Percentiles rank a stretch among this genome's conserved stretches.
Conservation (phyloP, 495 filamentous ascomycete species). For the Aspergillus heteromorphus region DNA sequence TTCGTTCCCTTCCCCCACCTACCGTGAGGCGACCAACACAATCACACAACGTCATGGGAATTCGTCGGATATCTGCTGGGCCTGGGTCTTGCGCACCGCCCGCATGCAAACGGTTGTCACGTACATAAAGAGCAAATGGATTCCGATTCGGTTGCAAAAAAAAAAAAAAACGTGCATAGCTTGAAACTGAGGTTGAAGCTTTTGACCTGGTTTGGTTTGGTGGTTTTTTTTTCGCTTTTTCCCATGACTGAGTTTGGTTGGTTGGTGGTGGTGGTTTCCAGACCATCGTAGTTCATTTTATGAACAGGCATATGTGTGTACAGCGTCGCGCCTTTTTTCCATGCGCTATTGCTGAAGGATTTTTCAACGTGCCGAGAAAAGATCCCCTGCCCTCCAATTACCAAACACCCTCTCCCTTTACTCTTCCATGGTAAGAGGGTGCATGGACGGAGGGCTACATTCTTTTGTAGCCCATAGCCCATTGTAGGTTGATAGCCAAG, state of each 20-base stretch:
- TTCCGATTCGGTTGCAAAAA: neutral
- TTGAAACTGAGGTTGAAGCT: neutral
- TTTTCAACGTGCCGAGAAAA: slow-evolving; percentile 87
- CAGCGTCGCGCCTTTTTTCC: slow-evolving; percentile 70
- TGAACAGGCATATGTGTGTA: slow-evolving; percentile 97
- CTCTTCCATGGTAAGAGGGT: slow-evolving; percentile 58
- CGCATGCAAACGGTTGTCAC: neutral
- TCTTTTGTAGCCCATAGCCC: slow-evolving; percentile 14
- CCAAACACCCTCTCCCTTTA: slow-evolving; percentile 74
- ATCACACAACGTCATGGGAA: neutral
- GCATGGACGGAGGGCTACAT: slow-evolving; percentile 87
- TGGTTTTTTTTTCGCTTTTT: slow-evolving; percentile 4
- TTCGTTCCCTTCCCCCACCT: neutral
- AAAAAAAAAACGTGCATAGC: slow-evolving; percentile 7
- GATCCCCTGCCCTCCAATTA: slow-evolving; percentile 67
- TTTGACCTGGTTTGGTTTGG: neutral
- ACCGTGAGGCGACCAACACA: neutral
- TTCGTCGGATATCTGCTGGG: neutral
- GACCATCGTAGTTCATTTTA: neutral
- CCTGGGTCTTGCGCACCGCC: neutral
- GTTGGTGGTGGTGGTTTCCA: neutral
- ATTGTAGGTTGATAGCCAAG: neutral
- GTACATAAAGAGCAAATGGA: neutral
- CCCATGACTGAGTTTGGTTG: neutral
- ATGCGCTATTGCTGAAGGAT: slow-evolving; percentile 96